Conservation (phyloP, 2,329 filamentous ascomycete species). For the Rutstroemia sp. region DNA sequence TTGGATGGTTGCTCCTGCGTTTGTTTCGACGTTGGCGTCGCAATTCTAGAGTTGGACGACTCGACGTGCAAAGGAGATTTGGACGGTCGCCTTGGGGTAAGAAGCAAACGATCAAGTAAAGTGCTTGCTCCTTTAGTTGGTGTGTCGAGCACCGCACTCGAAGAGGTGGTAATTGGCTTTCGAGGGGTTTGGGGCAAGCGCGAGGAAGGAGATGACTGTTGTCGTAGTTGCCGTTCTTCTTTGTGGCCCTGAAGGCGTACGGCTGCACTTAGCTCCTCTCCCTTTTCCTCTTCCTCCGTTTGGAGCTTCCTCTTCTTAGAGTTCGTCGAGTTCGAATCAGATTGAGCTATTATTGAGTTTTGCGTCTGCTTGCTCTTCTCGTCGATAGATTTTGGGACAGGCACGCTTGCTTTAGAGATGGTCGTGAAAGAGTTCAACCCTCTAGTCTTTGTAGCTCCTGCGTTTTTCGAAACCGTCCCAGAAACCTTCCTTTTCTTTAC, state of each 20-base stretch:
- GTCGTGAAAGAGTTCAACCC: conserved; percentile 37
- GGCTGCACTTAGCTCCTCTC: too few relatives aligned
- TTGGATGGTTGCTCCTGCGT: background rate
- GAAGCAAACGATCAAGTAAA: conserved; percentile 26
- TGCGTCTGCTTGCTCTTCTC: conserved; percentile 27
- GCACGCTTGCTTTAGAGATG: conserved; percentile 35
- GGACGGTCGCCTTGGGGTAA: conserved; percentile 21
- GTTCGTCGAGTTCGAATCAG: conserved; percentile 26
- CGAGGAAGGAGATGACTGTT: conserved; percentile 2
- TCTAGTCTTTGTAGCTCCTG: conserved; percentile 16
- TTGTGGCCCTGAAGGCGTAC: background rate
- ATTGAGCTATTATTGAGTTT: conserved; percentile 28
- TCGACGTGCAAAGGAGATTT: conserved; percentile 13
- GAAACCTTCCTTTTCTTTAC: conserved; percentile 26
- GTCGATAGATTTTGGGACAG: conserved; percentile 24
- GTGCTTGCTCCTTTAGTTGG: conserved; percentile 27
- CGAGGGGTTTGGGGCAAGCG: conserved; percentile 22
- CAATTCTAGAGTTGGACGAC: conserved; percentile 13
- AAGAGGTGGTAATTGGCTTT: conserved; percentile 15
- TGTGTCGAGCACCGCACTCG: conserved; percentile 19
- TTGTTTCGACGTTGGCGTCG: conserved; percentile 10
- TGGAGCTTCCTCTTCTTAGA: conserved; percentile 28
- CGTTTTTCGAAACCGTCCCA: conserved; percentile 12
- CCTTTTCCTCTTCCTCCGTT: conserved; percentile 14
- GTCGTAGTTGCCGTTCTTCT: conserved; percentile 13